phyloP scores from a whole-genome alignment of 192 early-diverging fungal species.

The Coemansia sp. region DNA sequence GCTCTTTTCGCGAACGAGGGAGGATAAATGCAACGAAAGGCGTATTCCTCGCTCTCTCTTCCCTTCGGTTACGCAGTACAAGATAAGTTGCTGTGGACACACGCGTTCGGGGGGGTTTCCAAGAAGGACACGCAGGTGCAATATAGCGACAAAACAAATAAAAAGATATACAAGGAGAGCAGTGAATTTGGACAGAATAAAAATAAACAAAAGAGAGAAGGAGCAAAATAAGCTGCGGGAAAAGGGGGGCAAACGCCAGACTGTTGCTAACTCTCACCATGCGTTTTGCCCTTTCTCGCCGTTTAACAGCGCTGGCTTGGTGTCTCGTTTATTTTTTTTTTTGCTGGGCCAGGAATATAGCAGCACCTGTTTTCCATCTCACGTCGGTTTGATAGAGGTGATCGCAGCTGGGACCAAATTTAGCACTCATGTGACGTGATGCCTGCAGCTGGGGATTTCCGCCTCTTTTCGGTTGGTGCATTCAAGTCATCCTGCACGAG shows the following conservation, averaged over 20 bases:
- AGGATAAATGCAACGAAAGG: neutral
- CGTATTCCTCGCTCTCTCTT: neutral
- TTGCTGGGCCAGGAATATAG: no score
- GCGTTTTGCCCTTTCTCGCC: neutral
- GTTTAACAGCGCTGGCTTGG: no score
- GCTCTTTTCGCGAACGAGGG: neutral
- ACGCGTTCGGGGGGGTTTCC: neutral
- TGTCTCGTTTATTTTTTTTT: neutral
- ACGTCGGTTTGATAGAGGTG: no score
- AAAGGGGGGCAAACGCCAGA: neutral
- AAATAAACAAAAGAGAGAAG: neutral
- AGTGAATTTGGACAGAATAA: neutral
- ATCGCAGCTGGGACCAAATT: neutral
- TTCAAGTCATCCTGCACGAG: neutral
- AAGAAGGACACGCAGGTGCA: neutral
- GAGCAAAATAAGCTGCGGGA: neutral
- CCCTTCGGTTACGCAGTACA: neutral
- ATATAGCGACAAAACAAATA: neutral
- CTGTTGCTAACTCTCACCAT: neutral
- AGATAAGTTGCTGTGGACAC: neutral
- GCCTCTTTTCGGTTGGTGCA: neutral
- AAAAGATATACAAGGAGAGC: neutral
- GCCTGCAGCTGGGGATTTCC: neutral
- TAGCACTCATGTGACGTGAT: conserved; percentile 3
- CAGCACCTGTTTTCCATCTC: no score